Evolutionary conservation across 1,139 yeast species (phyloP).

Genomic region (Wickerhamomyces sp.): DNA sequence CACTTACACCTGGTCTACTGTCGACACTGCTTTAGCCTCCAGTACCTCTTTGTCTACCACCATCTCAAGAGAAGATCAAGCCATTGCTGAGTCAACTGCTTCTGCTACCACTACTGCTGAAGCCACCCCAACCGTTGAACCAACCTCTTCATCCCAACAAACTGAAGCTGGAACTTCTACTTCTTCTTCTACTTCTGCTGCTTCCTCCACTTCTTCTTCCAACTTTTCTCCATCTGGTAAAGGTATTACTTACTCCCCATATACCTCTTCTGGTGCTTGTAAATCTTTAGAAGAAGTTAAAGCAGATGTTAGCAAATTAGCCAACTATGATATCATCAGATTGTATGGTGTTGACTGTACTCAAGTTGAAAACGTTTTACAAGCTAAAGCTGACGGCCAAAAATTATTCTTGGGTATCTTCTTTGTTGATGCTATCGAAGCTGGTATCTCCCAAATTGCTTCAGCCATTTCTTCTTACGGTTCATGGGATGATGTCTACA

Average conservation of each 20-base stretch:
- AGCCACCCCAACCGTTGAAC: slow-evolving; percentile 8
- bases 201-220: slow-evolving; percentile 25
- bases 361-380: slow-evolving; percentile 67
- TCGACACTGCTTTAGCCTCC: slow-evolving; percentile 24
- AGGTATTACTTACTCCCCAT: slow-evolving; percentile 84
- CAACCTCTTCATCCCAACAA: slow-evolving; percentile 26
- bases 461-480: slow-evolving; percentile 53
- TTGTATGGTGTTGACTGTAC: slow-evolving; percentile 80
- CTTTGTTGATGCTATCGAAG: slow-evolving; percentile 49
- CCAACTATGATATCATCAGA: slow-evolving; percentile 60
- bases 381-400: slow-evolving; percentile 56
- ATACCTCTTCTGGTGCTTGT: slow-evolving; percentile 67
- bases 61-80: slow-evolving; percentile 33
- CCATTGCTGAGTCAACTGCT: slow-evolving; percentile 23
- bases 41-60: slow-evolving; percentile 27
- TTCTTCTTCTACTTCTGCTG: slow-evolving; percentile 20
- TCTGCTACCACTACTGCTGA: slow-evolving; percentile 11
- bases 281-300: slow-evolving; percentile 57
- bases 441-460: slow-evolving; percentile 48
- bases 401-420: slow-evolving; percentile 70
- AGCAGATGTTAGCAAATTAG: slow-evolving; percentile 52
- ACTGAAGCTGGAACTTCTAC: slow-evolving; percentile 26
- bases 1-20: slow-evolving; percentile 28
- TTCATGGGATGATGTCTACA: slow-evolving; percentile 66
- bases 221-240: slow-evolving; percentile 31